Conservation (phyloP, 2,329 filamentous ascomycete species). For the Diaporthe eres region DNA sequence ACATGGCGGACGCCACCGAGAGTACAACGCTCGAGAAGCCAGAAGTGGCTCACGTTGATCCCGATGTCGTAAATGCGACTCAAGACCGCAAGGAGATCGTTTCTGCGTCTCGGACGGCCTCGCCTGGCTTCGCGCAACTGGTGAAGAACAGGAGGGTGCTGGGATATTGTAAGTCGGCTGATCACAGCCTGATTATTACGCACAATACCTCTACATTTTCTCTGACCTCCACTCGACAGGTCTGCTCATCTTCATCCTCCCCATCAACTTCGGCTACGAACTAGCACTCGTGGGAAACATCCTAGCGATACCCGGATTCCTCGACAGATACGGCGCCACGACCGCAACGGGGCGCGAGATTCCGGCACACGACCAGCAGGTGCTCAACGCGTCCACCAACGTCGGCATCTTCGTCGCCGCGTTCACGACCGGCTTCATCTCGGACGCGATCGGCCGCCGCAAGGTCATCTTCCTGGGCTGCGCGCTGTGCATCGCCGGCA, state of each 20-base stretch:
- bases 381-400: constrained; percentile 50
- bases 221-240: constrained; percentile 39
- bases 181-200: not conserved
- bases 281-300: constrained; percentile 49
- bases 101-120: not conserved
- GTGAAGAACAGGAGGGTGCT: constrained; percentile 11
- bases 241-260: constrained; percentile 48
- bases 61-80: not conserved
- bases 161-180: not conserved
- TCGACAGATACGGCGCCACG: constrained; percentile 46
- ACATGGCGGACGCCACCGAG: not conserved
- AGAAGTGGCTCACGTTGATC: not conserved
- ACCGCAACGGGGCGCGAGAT: constrained; percentile 44
- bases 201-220: not conserved
- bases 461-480: constrained; percentile 47
- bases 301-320: constrained; percentile 49
- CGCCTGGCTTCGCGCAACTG: not conserved
- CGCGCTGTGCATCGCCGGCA: constrained; percentile 45
- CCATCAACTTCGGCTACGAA: constrained; percentile 52
- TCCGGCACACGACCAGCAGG: constrained; percentile 48
- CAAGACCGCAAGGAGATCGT: not conserved
- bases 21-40: not conserved
- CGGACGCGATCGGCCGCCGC: constrained; percentile 48
- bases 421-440: constrained; percentile 48
- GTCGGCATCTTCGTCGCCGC: constrained; percentile 50